Conservation (phyloP, 345 rosid species). For the Streptanthus diversifolius region DNA sequence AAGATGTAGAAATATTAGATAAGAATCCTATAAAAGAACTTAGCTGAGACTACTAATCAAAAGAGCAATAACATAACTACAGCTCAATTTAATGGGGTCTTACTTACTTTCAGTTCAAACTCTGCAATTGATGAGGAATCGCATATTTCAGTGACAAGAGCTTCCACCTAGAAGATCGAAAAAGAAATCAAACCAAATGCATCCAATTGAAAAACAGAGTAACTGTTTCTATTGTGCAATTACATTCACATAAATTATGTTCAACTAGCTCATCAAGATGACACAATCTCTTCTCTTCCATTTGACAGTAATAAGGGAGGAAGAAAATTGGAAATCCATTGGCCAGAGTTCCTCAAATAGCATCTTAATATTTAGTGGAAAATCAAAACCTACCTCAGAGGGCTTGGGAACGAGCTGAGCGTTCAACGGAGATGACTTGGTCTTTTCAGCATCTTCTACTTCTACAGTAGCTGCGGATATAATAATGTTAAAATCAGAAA, state of each 20-base stretch:
- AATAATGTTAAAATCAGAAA: background rate
- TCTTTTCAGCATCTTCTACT: constrained; percentile 31
- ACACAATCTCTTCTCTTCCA: background rate
- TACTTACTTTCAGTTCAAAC: constrained; percentile 86
- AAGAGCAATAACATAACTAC: constrained; percentile 11
- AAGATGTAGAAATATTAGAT: constrained; percentile 17
- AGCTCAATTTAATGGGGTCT: constrained; percentile 14
- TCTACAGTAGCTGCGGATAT: constrained; percentile 30
- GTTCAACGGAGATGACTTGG: constrained; percentile 37
- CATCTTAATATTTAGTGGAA: background rate
- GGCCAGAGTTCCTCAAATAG: background rate
- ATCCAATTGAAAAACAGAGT: background rate
- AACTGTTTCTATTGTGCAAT: background rate
- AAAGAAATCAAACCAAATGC: background rate
- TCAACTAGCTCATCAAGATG: background rate
- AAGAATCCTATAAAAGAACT: background rate
- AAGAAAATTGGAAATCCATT: background rate
- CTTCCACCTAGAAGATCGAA: constrained; percentile 56
- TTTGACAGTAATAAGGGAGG: background rate
- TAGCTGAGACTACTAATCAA: background rate
- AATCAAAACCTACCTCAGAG: constrained; percentile 51
- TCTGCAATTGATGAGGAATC: constrained; percentile 70
- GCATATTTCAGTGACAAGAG: constrained; percentile 68
- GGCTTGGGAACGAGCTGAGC: constrained; percentile 58
- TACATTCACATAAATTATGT: constrained; percentile 1